Conservation (phyloP, 768 basidiomycete species). For the Glaciozyma antarctica region DNA sequence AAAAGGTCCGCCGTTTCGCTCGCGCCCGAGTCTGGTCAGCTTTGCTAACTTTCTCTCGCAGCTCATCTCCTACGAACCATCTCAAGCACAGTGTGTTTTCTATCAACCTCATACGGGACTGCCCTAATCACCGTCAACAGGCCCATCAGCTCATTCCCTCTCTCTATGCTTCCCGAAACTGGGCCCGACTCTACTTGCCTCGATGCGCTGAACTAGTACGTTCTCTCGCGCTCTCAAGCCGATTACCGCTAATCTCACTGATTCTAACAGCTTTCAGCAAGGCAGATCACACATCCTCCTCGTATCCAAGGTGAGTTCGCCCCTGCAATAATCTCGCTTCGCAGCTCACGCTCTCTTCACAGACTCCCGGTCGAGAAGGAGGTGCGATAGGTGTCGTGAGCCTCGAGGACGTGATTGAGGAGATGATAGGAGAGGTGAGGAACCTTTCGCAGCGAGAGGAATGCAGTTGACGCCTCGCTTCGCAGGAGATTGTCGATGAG, state of each 20-base stretch:
- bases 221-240: neutral
- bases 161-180: conserved; percentile 84
- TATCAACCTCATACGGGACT: too few species aligned
- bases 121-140: conserved; percentile 33
- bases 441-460: neutral
- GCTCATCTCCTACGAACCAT: conserved; percentile 33
- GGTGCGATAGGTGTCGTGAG: conserved; percentile 88
- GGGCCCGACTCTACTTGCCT: conserved; percentile 81
- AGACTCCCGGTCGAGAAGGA: conserved; percentile 63
- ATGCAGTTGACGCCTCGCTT: neutral
- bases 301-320: conserved; percentile 50
- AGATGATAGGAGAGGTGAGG: conserved; percentile 69
- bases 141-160: conserved; percentile 62
- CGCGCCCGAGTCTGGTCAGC: too few species aligned
- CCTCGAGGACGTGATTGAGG: conserved; percentile 41
- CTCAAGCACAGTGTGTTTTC: neutral
- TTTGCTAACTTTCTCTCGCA: conserved; percentile 1
- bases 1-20: too few species aligned
- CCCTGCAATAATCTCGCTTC: too few species aligned
- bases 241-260: neutral
- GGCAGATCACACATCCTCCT: conserved; percentile 86
- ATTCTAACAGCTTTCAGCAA: conserved; percentile 50
- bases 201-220: conserved; percentile 87
- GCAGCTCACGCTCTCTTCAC: neutral
- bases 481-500: conserved; percentile 32